These are phyloP conservation scores for Viola pubescens DNA, from an alignment of 441 rosid genomes.

Conservation along the genomic window DNA sequence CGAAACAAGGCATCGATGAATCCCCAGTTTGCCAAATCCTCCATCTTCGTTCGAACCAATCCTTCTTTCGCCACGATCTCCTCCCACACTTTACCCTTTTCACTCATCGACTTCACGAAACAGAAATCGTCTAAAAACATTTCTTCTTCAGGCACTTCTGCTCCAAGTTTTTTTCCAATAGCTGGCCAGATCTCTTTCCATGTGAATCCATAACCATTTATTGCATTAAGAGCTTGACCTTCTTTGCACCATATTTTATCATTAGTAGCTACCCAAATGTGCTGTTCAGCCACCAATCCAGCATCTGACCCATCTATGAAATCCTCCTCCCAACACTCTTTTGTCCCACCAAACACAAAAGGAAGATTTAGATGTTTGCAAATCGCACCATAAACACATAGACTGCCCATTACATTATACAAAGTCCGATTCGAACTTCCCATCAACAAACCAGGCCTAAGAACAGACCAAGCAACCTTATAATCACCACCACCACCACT, in stretches of 20 bases:
- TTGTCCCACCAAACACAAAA: conserved; percentile 79
- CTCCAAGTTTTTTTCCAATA: conserved; percentile 50
- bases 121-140: conserved; percentile 44
- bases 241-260: conserved; percentile 25
- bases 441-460: conserved; percentile 72
- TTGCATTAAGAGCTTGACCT: conserved; percentile 64
- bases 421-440: conserved; percentile 58
- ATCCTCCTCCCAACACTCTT: conserved; percentile 73
- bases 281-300: conserved; percentile 67
- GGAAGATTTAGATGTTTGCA: conserved; percentile 59
- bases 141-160: conserved; percentile 29
- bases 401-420: conserved; percentile 68
- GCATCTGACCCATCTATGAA: conserved; percentile 73
- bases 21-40: conserved; percentile 72
- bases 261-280: conserved; percentile 65
- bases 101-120: conserved; percentile 40
- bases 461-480: conserved; percentile 57
- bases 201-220: conserved; percentile 60
- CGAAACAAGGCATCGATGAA: conserved; percentile 67
- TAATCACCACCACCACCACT: not conserved
- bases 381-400: conserved; percentile 63
- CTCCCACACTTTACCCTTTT: conserved; percentile 48
- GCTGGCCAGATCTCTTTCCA: conserved; percentile 83
- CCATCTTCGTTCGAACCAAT: conserved; percentile 44
- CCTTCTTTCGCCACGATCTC: conserved; percentile 52